Evolutionary conservation across 306 rosid genomes (phyloP).

Genomic region (Cicer arietinum): DNA sequence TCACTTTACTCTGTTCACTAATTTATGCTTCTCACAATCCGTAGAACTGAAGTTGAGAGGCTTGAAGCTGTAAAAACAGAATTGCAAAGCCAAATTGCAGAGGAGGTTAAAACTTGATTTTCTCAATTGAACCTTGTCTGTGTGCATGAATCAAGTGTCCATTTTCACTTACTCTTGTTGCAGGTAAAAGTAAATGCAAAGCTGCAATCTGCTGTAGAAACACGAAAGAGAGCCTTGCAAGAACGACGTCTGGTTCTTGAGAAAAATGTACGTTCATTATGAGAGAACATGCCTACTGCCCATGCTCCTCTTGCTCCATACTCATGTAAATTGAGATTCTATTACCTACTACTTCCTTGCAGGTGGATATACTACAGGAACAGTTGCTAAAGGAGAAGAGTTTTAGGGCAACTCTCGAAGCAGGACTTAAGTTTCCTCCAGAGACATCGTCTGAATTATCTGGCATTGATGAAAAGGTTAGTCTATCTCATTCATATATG

Average conservation of each 20-base stretch:
- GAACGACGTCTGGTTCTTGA: constrained; percentile 80
- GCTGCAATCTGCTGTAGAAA: constrained; percentile 63
- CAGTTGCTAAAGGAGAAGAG: constrained; percentile 73
- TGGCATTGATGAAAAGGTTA: constrained; percentile 60
- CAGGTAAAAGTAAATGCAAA: constrained; percentile 69
- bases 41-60: constrained; percentile 65
- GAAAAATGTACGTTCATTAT: constrained; percentile 67
- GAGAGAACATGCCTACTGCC: constrained; percentile 28
- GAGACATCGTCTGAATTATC: constrained; percentile 55
- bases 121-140: constrained; percentile 32
- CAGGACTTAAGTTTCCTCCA: constrained; percentile 27
- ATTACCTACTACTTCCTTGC: constrained; percentile 30
- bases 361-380: constrained; percentile 77
- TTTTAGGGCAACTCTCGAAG: constrained; percentile 65
- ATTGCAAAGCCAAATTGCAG: constrained; percentile 59
- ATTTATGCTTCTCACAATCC: constrained; percentile 41
- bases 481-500: constrained; percentile 40
- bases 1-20: constrained; percentile 38
- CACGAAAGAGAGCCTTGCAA: constrained; percentile 60
- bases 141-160: constrained; percentile 31
- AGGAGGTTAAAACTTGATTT: constrained; percentile 59
- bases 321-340: constrained; percentile 24
- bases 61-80: constrained; percentile 63
- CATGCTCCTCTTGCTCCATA: constrained; percentile 9
- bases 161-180: constrained; percentile 34